phyloP scores from a whole-genome alignment of 805 yeast genomes.

The Sugiyamaella qingdaonensis region DNA sequence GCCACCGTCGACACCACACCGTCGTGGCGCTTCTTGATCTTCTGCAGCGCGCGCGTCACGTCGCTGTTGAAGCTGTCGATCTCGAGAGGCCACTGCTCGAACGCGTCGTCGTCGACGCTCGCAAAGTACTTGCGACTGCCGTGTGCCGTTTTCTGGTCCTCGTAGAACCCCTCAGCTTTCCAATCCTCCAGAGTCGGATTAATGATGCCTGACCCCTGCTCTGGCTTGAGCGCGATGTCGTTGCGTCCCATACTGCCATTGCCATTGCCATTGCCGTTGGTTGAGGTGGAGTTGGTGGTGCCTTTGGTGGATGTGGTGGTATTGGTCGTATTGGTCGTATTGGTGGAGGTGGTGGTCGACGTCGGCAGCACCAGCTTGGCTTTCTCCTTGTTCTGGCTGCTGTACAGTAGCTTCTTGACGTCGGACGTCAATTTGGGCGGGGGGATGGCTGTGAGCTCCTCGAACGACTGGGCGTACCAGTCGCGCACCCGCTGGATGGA shows the following conservation, averaged over 20 bases:
- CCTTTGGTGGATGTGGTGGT: constrained; percentile 1
- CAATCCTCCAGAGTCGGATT: constrained; percentile 22
- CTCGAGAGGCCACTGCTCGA: constrained; percentile 66
- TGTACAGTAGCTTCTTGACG: constrained; percentile 28
- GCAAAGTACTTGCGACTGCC: constrained; percentile 44
- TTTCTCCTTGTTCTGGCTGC: constrained; percentile 17
- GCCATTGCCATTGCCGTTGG: constrained; percentile 5
- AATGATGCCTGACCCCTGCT: constrained; percentile 21
- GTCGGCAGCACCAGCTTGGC: constrained; percentile 10
- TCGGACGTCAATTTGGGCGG: constrained; percentile 50
- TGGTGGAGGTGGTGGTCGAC: not conserved
- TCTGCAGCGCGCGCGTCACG: constrained; percentile 62
- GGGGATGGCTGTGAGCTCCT: constrained; percentile 61
- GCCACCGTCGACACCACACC: constrained; percentile 92
- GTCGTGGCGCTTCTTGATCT: constrained; percentile 80
- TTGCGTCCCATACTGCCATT: constrained; percentile 13
- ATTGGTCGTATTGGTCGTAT: not conserved
- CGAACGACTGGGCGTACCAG: constrained; percentile 91
- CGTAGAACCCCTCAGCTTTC: constrained; percentile 24
- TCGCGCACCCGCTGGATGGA: constrained; percentile 71
- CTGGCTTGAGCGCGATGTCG: constrained; percentile 33
- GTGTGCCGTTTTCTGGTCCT: constrained; percentile 13
- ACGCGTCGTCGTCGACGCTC: constrained; percentile 44
- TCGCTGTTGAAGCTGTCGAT: constrained; percentile 64
- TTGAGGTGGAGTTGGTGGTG: constrained; percentile 6